Evolutionary conservation across 257 asterid species (phyloP), one percentile per base, ranked within the genome.

Genomic region (Solanum verrucosum): DNA sequence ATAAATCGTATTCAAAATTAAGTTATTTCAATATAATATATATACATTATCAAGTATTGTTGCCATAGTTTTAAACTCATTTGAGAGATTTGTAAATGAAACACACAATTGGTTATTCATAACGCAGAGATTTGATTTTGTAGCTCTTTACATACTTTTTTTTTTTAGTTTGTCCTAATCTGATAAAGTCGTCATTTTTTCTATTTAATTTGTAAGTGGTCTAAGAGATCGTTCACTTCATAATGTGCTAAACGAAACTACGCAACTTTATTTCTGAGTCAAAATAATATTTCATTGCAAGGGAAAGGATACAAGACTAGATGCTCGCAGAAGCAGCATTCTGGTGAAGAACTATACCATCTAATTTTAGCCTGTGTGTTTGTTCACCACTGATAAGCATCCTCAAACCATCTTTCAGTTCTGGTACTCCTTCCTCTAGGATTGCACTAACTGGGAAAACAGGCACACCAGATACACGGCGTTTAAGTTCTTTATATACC

Each of bases 371-470:
- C 40, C 87, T 73, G 25, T 86, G 65, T 15, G 90, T 71, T 72
- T 93, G 95, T 71, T 90, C 92, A 72, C 92, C 96, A 13, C 88
- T 92, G 77, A 96, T 95, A 89, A 97, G 98, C 94, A 81, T 90
- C 92, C 92, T 95, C 42, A 95, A 90, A 88, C 94, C 98, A 87
- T 90, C 95, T 91, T 91, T 97, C 40, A 97, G 89, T 91, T 94
- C 96, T 2, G 89, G n/a, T 84, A 94, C 88, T 13, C 99, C 99
- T 92, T 97, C 98, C 89, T 88, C 98, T 82, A 96, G 87, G 88
- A 95, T 98, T 84, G 99, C 99, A 89, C 99, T 94, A 33, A 95
- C 98, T n/a, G 99, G 96, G 70, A 92, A 96, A 14, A 96, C 90
- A 4, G 92, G 93, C 25, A 94, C 94, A 16, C 93, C 95, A 2